Percentiles rank a stretch among this genome's conserved stretches.
These are phyloP conservation scores for Alternaria metachromatica DNA, from an alignment of 2,329 filamentous ascomycete genomes.

Conservation along the genomic window DNA sequence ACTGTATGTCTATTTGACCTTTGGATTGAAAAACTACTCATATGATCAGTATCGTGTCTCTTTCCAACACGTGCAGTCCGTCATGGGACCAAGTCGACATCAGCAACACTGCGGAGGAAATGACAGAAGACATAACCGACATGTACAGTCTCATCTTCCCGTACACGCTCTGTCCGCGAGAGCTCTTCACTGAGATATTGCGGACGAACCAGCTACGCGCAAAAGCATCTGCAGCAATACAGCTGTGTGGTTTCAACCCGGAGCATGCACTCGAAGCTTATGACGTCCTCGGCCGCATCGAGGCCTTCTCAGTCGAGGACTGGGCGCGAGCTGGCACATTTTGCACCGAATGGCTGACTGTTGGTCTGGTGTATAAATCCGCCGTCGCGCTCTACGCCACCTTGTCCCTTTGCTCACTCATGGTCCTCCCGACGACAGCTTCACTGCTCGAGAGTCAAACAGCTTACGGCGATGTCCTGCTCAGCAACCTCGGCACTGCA, in stretches of 20 bases:
- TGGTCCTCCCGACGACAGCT: conserved; percentile 23
- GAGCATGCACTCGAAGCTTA: conserved; percentile 22
- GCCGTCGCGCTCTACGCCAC: conserved; percentile 37
- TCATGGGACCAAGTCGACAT: conserved; percentile 33
- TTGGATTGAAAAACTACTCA: neutral
- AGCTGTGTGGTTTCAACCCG: conserved; percentile 12
- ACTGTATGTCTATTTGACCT: conserved; percentile 22
- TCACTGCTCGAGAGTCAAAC: conserved; percentile 24
- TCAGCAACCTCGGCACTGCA: conserved; percentile 10
- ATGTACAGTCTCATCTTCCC: conserved; percentile 39
- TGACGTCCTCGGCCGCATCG: conserved; percentile 28
- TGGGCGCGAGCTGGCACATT: conserved; percentile 36
- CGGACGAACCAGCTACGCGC: conserved; percentile 32
- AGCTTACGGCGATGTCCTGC: conserved; percentile 20
- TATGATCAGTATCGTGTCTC: conserved; percentile 25
- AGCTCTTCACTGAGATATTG: conserved; percentile 34
- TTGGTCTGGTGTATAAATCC: conserved; percentile 34
- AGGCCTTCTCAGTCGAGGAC: conserved; percentile 29
- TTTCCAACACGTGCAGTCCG: conserved; percentile 37
- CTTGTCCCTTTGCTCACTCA: conserved; percentile 33
- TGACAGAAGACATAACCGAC: conserved; percentile 22
- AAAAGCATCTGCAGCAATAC: conserved; percentile 11
- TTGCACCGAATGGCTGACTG: conserved; percentile 29
- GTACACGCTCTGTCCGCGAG: conserved; percentile 33
- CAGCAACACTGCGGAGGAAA: conserved; percentile 12